Conservation (phyloP, 2,329 filamentous ascomycete species). For the Fusarium secorum region DNA sequence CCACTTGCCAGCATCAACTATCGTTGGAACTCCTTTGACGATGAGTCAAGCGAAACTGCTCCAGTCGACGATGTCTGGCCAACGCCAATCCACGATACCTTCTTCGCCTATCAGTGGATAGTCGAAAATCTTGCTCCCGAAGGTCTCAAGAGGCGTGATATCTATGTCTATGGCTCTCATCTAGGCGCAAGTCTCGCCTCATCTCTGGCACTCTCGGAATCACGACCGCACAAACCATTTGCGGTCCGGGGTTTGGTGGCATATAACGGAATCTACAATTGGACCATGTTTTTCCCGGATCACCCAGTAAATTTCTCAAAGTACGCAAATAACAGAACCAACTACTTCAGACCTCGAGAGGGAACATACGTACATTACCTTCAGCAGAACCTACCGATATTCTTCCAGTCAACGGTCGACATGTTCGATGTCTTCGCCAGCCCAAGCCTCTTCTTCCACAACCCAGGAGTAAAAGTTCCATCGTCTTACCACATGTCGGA, state of each 20-base stretch:
- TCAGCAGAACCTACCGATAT: slow-evolving; percentile 45
- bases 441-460: slow-evolving; percentile 65
- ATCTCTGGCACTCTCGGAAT: slow-evolving; percentile 65
- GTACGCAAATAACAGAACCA: slow-evolving; percentile 22
- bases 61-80: slow-evolving; percentile 56
- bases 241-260: slow-evolving; percentile 62
- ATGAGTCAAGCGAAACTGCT: slow-evolving; percentile 27
- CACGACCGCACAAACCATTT: slow-evolving; percentile 52
- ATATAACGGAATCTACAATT: slow-evolving; percentile 70
- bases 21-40: slow-evolving; percentile 56
- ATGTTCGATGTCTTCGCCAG: slow-evolving; percentile 69
- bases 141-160: slow-evolving; percentile 46
- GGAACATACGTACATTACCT: slow-evolving; percentile 51
- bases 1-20: slow-evolving; percentile 67
- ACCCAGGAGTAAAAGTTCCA: slow-evolving; percentile 57
- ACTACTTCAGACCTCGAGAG: slow-evolving; percentile 27
- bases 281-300: slow-evolving; percentile 66
- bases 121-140: slow-evolving; percentile 53
- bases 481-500: slow-evolving; percentile 52
- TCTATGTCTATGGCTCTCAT: slow-evolving; percentile 63
- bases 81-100: slow-evolving; percentile 63
- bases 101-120: slow-evolving; percentile 64
- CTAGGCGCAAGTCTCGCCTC: slow-evolving; percentile 65
- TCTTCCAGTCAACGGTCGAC: slow-evolving; percentile 59
- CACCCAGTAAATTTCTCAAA: slow-evolving; percentile 54